Evolutionary conservation across 2,329 filamentous ascomycete species (phyloP), one percentile per base, ranked within the genome.

Genomic region (Scedosporium minutisporum): DNA sequence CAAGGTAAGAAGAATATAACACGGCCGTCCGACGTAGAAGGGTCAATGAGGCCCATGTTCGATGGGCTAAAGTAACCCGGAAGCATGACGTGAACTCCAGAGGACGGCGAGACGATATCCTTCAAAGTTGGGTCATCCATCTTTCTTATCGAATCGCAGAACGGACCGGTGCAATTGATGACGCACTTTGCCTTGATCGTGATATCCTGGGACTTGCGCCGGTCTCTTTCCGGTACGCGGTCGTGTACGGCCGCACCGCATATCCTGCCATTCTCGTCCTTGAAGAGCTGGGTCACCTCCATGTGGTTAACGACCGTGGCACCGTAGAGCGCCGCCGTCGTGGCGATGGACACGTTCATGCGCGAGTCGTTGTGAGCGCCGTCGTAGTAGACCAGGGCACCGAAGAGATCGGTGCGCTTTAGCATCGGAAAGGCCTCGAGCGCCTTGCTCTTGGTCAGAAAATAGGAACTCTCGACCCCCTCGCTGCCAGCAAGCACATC

Each of bases 1-100:
- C 91, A 96, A 23, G 91, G 91, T 48, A 96, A 81, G 81, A 96
- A 96, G 84, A 96, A 96, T 71, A 96, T 93, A 59, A 96, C 91
- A 72, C 91, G 85, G 21, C 91, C 91, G 71, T 96, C 91, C 1
- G 91, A 96, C 1, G 91, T 95, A 48, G 86, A 86, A 4, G 91
- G 91, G 69, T 96, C 91, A 68, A 96, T 90, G 48, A 96, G 80
- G 65, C 91, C 91, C 90, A 96, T 95, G 71, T 92, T 88, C 21
- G 87, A 82, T 53, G 91, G 91, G 69, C 87, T 90, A 79, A 89
- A 95, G 78, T 95, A 96, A 58, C 91, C 91, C 23, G 91, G 91
- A 2, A 96, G 84, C 66, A 96, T 88, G 65, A 96, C 84, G 74
- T 96, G 91, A 29, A 93, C 90, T 69, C 91, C 91, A 48, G 90